Base-by-base conservation (phyloP, 495 filamentous ascomycete species). In the Stereocaulon alpinum region DNA sequence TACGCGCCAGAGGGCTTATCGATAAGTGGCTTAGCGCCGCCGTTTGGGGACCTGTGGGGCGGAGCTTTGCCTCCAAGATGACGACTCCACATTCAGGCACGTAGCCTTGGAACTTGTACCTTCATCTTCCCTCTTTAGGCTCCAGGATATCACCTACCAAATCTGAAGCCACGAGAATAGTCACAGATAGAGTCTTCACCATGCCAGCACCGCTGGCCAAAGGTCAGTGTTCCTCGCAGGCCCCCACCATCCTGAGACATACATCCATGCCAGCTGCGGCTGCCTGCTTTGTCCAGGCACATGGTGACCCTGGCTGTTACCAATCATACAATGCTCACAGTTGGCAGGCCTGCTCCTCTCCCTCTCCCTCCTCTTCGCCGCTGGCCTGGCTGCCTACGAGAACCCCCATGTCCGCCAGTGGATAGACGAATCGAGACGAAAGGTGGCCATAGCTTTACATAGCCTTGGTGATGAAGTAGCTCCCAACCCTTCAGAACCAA, bases 341-440 rank as follows among this genome's bases (percentile, higher is more conserved):
- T 60, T 29, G 40, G 18, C 42, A 92, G 89, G 84, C 65, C 80
- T 89, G 68, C 85, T 93, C 17, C 81, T 93, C 65, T 86, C 82
- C 61, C 78, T 88, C 15, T 81, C 85, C 43, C 81, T 91, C 24
- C 79, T 89, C 40, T 83, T 89, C 30, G 88, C 88, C 59, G 88
- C 88, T 44, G 88, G 88, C 7, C 83, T 93, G 56, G 89, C 89
- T 41, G 77, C 92, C 57, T 95, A 95, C 71, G 87, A 93, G 68
- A 88, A 82, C 22, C 88, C 87, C 14, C 85, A 92, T 70, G 77
- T 93, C 48, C 82, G 86, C 65, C 80, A 84, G 73, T 86, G 86
- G 75, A 78, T 90, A 53, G 80, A 86, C 58, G 82, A 83, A 62
- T 83, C 87, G 51, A 85, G 89, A 50, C 82, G 88, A 37, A 87